These are phyloP conservation scores for Saprolegnia parasitica DNA, from an alignment of 352 stramenopile species.

Conservation along the genomic window DNA sequence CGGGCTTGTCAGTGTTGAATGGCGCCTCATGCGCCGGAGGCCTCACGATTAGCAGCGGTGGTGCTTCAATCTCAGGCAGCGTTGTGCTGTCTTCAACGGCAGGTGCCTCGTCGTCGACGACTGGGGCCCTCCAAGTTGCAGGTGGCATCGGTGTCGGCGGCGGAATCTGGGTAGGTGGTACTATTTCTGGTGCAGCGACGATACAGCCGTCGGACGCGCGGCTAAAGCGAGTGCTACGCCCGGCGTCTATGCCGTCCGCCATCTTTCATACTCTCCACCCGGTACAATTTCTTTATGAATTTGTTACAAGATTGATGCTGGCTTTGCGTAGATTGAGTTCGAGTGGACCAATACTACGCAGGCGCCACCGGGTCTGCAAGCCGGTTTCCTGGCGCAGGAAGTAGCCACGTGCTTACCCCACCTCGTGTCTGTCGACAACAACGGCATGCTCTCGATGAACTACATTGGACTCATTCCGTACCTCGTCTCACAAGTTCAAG, in stretches of 20 bases:
- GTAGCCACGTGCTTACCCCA: not conserved
- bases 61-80: too few species aligned
- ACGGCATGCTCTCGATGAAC: conserved; percentile 12
- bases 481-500: not conserved
- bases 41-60: too few species aligned
- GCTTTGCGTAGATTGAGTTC: conserved; percentile 7
- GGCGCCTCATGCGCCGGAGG: too few species aligned
- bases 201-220: not conserved
- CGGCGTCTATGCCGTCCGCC: not conserved
- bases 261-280: conserved; percentile 4
- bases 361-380: not conserved
- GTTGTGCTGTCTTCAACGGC: conserved; percentile 4
- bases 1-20: too few species aligned
- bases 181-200: not conserved
- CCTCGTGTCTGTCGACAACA: conserved; percentile 2
- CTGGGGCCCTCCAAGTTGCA: not conserved
- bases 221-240: not conserved
- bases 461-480: conserved; percentile 18
- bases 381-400: conserved; percentile 18
- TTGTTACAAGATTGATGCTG: not conserved
- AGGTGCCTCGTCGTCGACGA: not conserved
- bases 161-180: not conserved
- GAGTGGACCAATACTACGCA: conserved; percentile 9
- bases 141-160: conserved; percentile 11
- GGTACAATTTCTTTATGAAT: not conserved